Percentiles rank a stretch among this genome's conserved stretches.
Conservation (phyloP, 192 early-diverging fungal genomes). For the Podila epigama region DNA sequence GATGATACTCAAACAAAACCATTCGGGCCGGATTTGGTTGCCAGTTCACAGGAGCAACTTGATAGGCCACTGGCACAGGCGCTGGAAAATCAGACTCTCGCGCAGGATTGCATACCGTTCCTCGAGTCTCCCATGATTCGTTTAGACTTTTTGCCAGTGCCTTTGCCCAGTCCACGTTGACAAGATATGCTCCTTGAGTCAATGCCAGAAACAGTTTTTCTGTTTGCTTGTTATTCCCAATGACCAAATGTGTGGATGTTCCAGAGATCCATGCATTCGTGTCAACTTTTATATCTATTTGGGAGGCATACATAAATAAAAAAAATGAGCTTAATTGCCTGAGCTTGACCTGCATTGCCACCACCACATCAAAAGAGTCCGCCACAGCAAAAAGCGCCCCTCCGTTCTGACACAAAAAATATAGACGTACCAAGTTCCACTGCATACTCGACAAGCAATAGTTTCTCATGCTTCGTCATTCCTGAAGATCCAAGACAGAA, state of each 20-base stretch:
- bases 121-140: constrained; percentile 25
- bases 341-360: not conserved
- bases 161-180: constrained; percentile 8
- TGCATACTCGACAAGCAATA: constrained; percentile 15
- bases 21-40: constrained; percentile 15
- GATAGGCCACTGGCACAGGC: not conserved
- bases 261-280: constrained; percentile 21
- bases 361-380: not conserved
- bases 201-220: constrained; percentile 29
- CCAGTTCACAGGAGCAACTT: constrained; percentile 18
- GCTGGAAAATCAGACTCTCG: constrained; percentile 16
- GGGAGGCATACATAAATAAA: not conserved
- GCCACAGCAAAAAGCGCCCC: too few relatives aligned
- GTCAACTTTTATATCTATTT: constrained; percentile 31
- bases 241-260: constrained; percentile 29
- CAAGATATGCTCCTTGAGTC: constrained; percentile 32
- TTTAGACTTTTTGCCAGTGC: constrained; percentile 2
- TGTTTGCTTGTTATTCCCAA: constrained; percentile 27
- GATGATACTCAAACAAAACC: constrained; percentile 12
- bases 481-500: constrained; percentile 29
- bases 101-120: not conserved
- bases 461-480: constrained; percentile 8
- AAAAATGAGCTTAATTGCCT: not conserved
- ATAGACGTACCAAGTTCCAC: constrained; percentile 29
- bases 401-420: not conserved